Evolutionary conservation across 2,329 filamentous ascomycete genomes (phyloP), one percentile per base, ranked within the genome.

Genomic region (Trichoderma asperellum): DNA sequence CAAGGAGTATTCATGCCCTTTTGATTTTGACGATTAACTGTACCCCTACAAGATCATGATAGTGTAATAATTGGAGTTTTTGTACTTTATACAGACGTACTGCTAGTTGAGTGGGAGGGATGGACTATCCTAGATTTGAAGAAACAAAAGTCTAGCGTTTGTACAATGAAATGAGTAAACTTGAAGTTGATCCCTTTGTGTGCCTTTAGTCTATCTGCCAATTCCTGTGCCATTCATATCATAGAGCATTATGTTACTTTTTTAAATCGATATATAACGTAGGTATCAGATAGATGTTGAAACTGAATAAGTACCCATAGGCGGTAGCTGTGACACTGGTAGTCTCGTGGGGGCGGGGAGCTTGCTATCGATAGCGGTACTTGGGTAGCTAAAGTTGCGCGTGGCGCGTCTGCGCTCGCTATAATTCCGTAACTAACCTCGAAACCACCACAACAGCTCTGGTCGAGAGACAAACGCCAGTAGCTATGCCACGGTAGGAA

Each of bases 401-500:
- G 59, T 62, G 49, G 56, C 65, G 65, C 65, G 65, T 65, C 49
- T 68, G 49, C 65, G 63, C 55, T 43, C 56, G 57, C 55, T 21
- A 37, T 53, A 35, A 24, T 32, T 16, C 24, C 16, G 21, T 21
- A 66, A 49, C 61, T 59, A 66, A 61, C 53, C 40, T 21, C 53
- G 11, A 34, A 53, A 68, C 47, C 12, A 55, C 60, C 71, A 57
- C 32, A 11, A 40, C 24, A 57, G 59, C 59, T 63, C 59, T 37
- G 29, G 11, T 34, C 37, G 49, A 64, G 49, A 64, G 53, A 58
- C 53, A 52, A 67, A 61, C 55, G 40, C 47, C 58, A 66, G 70
- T 57, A 59, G 75, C 70, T 43, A 77, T 77, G 76, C 75, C 76
- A 67, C 72, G 76, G 75, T 77, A 72, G 49, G 63, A n/a, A 5